phyloP scores from a whole-genome alignment of 495 filamentous ascomycete genomes.

The Aspergillus mulundensis region DNA sequence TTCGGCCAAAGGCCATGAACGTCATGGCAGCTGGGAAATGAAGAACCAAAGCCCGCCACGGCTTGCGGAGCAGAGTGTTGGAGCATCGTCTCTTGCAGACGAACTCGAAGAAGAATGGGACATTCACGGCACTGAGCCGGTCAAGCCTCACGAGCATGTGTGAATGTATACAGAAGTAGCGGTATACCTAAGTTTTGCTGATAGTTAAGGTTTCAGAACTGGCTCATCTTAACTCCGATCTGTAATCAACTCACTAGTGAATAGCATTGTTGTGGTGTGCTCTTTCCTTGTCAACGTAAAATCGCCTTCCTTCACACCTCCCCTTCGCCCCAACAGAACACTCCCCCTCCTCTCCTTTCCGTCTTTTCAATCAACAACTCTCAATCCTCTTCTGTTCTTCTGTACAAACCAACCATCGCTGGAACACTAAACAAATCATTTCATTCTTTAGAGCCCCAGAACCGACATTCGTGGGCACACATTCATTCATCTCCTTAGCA shows the following conservation, averaged over 20 bases:
- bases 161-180: slow-evolving; percentile 13
- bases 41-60: slow-evolving; percentile 19
- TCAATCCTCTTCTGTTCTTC: background rate
- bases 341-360: background rate
- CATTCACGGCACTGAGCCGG: slow-evolving; percentile 28
- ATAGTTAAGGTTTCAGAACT: background rate
- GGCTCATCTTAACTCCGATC: background rate
- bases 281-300: slow-evolving; percentile 12
- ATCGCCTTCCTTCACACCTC: background rate
- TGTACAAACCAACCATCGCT: background rate
- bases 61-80: background rate
- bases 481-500: slow-evolving; percentile 1
- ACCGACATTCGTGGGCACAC: background rate
- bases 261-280: slow-evolving; percentile 3
- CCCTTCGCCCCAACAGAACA: background rate
- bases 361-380: background rate
- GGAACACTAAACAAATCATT: background rate
- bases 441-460: background rate
- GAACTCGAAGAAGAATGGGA: slow-evolving; percentile 29
- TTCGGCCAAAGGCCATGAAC: slow-evolving; percentile 37
- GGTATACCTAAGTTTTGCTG: background rate
- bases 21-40: slow-evolving; percentile 53
- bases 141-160: slow-evolving; percentile 33
- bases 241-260: background rate
- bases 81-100: slow-evolving; percentile 19